Base-by-base conservation (phyloP, 1,284 basidiomycete species). In the Melampsora larici-populina region DNA sequence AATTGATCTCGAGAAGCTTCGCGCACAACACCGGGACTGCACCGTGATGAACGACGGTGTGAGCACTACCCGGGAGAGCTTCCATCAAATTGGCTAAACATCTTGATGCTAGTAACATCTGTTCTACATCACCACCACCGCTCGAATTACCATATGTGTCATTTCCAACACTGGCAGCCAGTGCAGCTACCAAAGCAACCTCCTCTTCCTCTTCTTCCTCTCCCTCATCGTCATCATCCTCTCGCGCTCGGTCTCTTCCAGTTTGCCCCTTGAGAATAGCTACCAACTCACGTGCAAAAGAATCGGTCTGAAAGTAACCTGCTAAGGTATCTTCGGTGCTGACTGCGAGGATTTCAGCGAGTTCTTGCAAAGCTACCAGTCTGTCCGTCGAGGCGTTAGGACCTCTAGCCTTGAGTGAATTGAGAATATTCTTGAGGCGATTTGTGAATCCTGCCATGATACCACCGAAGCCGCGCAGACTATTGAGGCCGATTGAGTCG, bases 21-120 rank as follows among this genome's bases (percentile, higher is more conserved):
- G 91, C 92, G 88, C 94, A 97, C 67, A 97, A 87, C 46, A 94
- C 93, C 26, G 92, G 93, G 78, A 97, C 94, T 21, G 94, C 94
- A 24, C 94, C 94, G 81, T 95, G 92, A 82, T 96, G 93, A 58
- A 97, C 94, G 80, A 97, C 90, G 46, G 92, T 94, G 83, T 96
- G 93, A 13, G 93, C 92, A 70, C 93, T 91, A 36, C 94, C 94
- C 18, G 95, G 95, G 17, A 97, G 87, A 13, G 94, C 94, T 84
- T 97, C 94, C 92, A 97, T 94, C 78, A 97, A 87, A 84, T 97
- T 97, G 60, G 94, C 94, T 74, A 97, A 87, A 84, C 94, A 97
- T 79, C 95, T 88, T 84, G 94, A 97, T 63, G 95, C 94, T 66
- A 97, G 87, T 64, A 97, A 89, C 85, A 95, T 93, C 31, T 92